Conservation (phyloP, 2,329 filamentous ascomycete genomes). For the Beauveria asiatica region DNA sequence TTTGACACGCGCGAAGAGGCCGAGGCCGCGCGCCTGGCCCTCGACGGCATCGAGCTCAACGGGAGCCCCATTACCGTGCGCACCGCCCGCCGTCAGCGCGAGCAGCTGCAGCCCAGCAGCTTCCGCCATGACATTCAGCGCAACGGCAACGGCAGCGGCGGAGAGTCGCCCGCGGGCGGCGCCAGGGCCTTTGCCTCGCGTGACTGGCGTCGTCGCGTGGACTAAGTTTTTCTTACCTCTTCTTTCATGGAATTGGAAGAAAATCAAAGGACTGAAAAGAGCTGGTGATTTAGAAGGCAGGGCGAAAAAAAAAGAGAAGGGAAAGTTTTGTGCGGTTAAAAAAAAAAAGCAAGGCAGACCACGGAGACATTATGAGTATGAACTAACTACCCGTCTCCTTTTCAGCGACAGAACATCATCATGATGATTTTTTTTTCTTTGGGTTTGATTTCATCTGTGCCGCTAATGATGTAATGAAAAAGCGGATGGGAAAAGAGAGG, state of each 20-base stretch:
- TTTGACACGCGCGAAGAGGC: constrained; percentile 47
- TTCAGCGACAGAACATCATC: constrained; percentile 1
- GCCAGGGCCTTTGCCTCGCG: constrained; percentile 7
- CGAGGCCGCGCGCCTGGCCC: constrained; percentile 35
- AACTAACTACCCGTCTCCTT: neutral
- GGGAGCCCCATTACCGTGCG: constrained; percentile 14
- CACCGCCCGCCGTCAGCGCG: constrained; percentile 7
- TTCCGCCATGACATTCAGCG: constrained; percentile 6
- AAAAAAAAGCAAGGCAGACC: neutral
- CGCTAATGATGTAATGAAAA: constrained; percentile 8
- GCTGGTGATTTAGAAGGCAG: too few species aligned
- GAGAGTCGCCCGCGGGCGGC: neutral
- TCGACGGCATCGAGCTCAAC: constrained; percentile 27
- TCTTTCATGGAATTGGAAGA: too few species aligned
- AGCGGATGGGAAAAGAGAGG: neutral
- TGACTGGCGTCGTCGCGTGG: constrained; percentile 10
- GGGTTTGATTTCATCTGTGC: neutral
- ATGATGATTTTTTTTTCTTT: neutral
- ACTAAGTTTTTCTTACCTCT: neutral
- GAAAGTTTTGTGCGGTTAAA: neutral
- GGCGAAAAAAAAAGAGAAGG: neutral
- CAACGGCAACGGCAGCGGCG: neutral
- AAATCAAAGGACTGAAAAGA: neutral
- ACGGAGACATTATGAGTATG: neutral
- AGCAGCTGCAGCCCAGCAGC: neutral